These are phyloP conservation scores for Cucumis sativus DNA, from an alignment of 306 rosid genomes.

Conservation along the genomic window Cucumber_9930_V3 NC_026659.2:3821001-3821500, in stretches of 20 bases:
- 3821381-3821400: not conserved
- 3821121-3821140: not conserved
- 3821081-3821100: not conserved
- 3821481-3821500: not conserved
- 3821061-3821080: not conserved
- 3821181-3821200: not conserved
- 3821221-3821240: not conserved
- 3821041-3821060: not conserved
- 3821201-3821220: not conserved
- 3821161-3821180: not conserved
- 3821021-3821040: not conserved
- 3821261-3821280: not conserved
- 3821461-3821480: conserved; percentile 9
- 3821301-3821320: not conserved
- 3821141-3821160: not conserved
- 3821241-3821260: not conserved
- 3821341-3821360: not conserved
- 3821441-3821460: not conserved
- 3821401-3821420: not conserved
- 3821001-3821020: not conserved
- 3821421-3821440: conserved; percentile 1
- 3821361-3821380: conserved; percentile 1
- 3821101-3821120: not conserved
- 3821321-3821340: not conserved
- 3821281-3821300: not conserved